phyloP scores from a whole-genome alignment of 148 eudicot genomes.

The Rhododendron vialii region DNA sequence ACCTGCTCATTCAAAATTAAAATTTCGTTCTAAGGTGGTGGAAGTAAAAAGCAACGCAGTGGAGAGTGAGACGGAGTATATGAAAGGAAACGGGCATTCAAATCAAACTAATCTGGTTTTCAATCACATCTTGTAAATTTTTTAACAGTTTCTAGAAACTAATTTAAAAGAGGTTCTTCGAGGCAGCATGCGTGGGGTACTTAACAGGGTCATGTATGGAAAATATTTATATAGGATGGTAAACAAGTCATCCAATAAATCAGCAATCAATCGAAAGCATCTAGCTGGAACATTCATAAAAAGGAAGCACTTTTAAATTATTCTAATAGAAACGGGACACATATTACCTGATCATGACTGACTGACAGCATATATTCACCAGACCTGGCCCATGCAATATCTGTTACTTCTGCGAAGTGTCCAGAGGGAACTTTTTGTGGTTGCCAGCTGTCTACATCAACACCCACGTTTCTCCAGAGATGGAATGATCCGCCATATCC shows the following conservation, averaged over 20 bases:
- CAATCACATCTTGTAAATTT: not conserved
- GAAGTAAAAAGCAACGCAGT: not conserved
- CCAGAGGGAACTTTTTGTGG: conserved; percentile 97
- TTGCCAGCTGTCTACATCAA: conserved; percentile 66
- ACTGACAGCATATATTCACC: conserved; percentile 80
- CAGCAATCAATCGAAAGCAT: conserved; percentile 3
- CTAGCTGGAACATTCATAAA: not conserved
- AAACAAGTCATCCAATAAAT: not conserved
- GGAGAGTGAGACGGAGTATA: not conserved
- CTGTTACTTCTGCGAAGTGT: conserved; percentile 72
- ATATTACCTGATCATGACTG: conserved; percentile 88
- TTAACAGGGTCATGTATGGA: not conserved
- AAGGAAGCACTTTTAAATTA: not conserved
- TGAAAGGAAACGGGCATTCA: not conserved
- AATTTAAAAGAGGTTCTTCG: not conserved
- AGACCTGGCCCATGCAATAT: conserved; percentile 76
- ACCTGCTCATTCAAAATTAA: not conserved
- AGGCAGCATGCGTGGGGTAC: not conserved
- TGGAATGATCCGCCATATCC: conserved; percentile 99
- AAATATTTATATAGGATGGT: not conserved
- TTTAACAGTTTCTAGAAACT: not conserved
- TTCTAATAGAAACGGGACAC: not conserved
- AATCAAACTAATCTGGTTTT: not conserved
- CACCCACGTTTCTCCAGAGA: conserved; percentile 82
- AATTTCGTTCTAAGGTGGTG: not conserved